These are phyloP conservation scores for Cercospora sp. DNA, from an alignment of 2,329 filamentous ascomycete genomes.

Conservation along the genomic window DNA sequence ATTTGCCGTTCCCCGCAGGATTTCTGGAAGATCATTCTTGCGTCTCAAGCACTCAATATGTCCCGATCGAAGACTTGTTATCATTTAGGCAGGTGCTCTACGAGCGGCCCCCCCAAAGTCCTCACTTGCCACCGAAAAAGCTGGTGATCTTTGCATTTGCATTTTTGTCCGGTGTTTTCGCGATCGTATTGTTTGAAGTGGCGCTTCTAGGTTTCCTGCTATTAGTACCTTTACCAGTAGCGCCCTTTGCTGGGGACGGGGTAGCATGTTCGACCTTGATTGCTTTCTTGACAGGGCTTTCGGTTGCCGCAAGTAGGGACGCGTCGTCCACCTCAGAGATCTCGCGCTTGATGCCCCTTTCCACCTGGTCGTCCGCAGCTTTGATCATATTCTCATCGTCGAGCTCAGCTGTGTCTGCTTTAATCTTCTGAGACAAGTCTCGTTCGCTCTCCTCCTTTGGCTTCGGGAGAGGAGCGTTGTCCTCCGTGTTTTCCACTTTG, in stretches of 20 bases:
- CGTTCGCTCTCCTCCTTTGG: conserved; percentile 28
- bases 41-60: neutral
- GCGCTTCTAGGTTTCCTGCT: conserved; percentile 55
- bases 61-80: neutral
- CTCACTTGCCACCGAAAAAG: conserved; percentile 54
- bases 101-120: neutral
- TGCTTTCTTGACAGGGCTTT: conserved; percentile 43
- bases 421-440: conserved; percentile 41
- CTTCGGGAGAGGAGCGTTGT: conserved; percentile 55
- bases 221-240: conserved; percentile 17
- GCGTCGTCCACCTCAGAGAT: conserved; percentile 41
- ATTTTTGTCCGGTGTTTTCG: conserved; percentile 48
- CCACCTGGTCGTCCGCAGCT: conserved; percentile 30
- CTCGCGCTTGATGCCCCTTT: conserved; percentile 52
- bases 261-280: conserved; percentile 33
- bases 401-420: conserved; percentile 47
- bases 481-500: conserved; percentile 49
- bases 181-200: conserved; percentile 54
- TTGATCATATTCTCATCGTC: conserved; percentile 32
- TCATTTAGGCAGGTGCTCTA: neutral
- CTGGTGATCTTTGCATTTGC: conserved; percentile 59
- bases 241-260: conserved; percentile 29
- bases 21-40: neutral
- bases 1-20: neutral
- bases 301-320: conserved; percentile 30